Conservation (phyloP, 768 basidiomycete species). For the Ramaria rubella region DNA sequence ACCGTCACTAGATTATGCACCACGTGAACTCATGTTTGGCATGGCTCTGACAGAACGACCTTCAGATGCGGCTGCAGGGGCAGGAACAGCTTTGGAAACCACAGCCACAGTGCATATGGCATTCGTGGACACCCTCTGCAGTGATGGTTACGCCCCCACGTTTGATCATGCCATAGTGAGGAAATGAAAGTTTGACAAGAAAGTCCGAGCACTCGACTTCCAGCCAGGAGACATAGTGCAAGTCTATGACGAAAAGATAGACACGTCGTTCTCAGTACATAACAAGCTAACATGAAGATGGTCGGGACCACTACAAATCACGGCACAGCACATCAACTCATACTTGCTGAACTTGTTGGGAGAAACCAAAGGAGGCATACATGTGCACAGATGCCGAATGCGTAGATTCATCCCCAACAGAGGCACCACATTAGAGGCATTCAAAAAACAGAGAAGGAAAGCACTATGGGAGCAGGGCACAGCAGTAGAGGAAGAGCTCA, state of each 20-base stretch:
- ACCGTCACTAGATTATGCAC: background rate
- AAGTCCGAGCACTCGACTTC: background rate
- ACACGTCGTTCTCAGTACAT: background rate
- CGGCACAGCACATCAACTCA: too few relatives aligned
- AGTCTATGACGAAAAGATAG: background rate
- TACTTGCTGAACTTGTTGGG: too few relatives aligned
- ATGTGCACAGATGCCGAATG: too few relatives aligned
- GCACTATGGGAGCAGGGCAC: too few relatives aligned
- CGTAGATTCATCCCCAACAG: too few relatives aligned
- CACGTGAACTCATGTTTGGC: background rate
- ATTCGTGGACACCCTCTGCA: background rate
- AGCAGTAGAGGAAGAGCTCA: too few relatives aligned
- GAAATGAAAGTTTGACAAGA: background rate
- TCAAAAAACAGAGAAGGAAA: too few relatives aligned
- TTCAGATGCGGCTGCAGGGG: background rate
- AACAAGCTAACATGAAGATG: background rate
- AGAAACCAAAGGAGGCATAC: too few relatives aligned
- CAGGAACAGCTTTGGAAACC: background rate
- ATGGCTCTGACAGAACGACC: background rate
- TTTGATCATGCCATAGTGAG: background rate
- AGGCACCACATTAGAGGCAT: too few relatives aligned
- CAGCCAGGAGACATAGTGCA: background rate
- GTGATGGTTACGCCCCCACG: background rate
- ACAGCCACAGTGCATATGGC: background rate
- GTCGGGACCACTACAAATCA: too few relatives aligned